Percentiles rank a stretch among this genome's conserved stretches.
These are phyloP conservation scores for Coemansia sp. DNA, from an alignment of 192 early-diverging fungal species.

Conservation along the genomic window DNA sequence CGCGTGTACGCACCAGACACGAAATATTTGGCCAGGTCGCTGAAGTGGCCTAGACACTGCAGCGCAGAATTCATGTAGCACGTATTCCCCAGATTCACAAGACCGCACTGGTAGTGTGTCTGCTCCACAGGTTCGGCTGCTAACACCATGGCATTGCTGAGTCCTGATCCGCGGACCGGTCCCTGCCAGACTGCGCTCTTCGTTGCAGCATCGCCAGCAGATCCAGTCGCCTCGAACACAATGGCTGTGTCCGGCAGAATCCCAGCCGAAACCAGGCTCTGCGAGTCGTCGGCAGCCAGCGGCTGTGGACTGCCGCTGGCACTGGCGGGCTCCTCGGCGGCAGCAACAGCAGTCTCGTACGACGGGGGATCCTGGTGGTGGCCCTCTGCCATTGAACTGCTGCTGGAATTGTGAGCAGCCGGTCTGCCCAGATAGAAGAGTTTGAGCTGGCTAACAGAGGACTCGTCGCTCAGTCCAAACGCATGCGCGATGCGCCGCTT, in stretches of 20 bases:
- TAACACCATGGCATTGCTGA: not conserved
- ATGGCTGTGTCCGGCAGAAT: constrained; percentile 27
- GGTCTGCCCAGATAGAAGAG: not conserved
- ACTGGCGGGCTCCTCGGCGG: constrained; percentile 1
- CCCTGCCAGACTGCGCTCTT: not conserved
- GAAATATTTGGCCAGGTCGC: constrained; percentile 66
- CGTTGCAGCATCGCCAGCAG: not conserved
- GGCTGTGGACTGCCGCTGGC: not conserved
- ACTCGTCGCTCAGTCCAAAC: constrained; percentile 7
- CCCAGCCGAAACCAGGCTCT: constrained; percentile 15
- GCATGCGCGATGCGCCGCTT: constrained; percentile 19
- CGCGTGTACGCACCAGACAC: constrained; percentile 57
- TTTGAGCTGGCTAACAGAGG: not conserved
- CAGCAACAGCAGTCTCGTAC: constrained; percentile 20
- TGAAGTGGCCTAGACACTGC: constrained; percentile 84
- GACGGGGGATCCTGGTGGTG: constrained; percentile 15
- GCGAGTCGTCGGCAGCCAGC: constrained; percentile 6
- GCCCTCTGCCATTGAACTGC: not conserved
- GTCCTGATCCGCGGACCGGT: not conserved
- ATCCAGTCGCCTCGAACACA: constrained; percentile 7
- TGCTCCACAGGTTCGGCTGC: constrained; percentile 4
- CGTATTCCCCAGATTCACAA: constrained; percentile 86
- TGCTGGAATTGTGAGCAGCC: not conserved
- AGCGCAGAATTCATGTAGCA: constrained; percentile 92
- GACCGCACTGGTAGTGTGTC: constrained; percentile 62